A percentile compares a stretch with the other conserved stretches of the same genome.
These are phyloP conservation scores for Berberis thunbergii DNA, from an alignment of 164 flowering plant species.

Conservation along the genomic window DNA sequence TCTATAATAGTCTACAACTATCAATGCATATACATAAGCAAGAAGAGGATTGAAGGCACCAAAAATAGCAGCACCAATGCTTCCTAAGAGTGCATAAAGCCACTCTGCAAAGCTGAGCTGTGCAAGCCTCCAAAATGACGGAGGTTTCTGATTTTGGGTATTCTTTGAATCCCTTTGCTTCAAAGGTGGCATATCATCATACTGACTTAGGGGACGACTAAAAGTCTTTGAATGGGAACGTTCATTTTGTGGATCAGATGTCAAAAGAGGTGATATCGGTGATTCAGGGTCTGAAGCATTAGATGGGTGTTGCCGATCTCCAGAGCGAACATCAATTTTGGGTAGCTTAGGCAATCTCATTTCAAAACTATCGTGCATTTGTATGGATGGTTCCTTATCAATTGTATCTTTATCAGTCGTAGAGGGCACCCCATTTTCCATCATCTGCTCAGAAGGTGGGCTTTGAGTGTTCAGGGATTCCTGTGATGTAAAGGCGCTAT, in stretches of 20 bases:
- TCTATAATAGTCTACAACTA: background rate
- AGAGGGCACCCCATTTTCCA: slow-evolving; percentile 53
- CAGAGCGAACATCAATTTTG: slow-evolving; percentile 74
- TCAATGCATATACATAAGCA: slow-evolving; percentile 22
- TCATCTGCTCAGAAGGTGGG: slow-evolving; percentile 71
- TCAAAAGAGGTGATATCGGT: slow-evolving; percentile 95
- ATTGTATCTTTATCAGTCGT: slow-evolving; percentile 21
- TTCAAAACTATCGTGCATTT: slow-evolving; percentile 94
- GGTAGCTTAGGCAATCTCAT: slow-evolving; percentile 84
- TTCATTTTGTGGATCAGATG: slow-evolving; percentile 89
- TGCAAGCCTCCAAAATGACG: slow-evolving; percentile 77
- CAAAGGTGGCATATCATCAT: slow-evolving; percentile 44
- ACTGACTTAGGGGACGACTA: slow-evolving; percentile 64
- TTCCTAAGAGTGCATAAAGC: slow-evolving; percentile 92
- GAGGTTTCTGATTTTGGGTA: slow-evolving; percentile 35
- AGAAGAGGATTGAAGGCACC: slow-evolving; percentile 95
- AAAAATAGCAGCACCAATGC: slow-evolving; percentile 78
- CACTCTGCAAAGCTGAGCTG: slow-evolving; percentile 91
- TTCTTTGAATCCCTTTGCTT: slow-evolving; percentile 35
- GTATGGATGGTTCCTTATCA: slow-evolving; percentile 70
- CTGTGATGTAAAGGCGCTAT: slow-evolving; percentile 40
- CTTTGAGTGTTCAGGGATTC: slow-evolving; percentile 70
- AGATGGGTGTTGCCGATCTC: slow-evolving; percentile 33
- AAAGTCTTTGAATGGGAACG: slow-evolving; percentile 97
- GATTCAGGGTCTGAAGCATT: slow-evolving; percentile 92